These are phyloP conservation scores for Fraxinus cuspidata DNA, from an alignment of 257 asterid species.

Conservation along the genomic window DNA sequence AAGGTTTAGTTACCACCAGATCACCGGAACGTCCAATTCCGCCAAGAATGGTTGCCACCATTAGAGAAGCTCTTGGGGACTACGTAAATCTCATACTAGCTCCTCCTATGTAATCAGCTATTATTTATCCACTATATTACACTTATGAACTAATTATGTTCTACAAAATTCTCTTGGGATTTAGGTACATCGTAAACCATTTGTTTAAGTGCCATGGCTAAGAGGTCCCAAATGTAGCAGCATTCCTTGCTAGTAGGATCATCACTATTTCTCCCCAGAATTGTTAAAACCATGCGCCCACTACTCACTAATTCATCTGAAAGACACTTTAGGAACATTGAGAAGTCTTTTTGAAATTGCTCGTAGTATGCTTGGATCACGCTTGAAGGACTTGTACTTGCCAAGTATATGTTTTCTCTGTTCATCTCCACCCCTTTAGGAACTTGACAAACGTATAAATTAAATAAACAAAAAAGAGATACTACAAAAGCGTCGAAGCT, in stretches of 20 bases:
- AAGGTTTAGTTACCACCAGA: no score
- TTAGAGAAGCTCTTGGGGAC: no score
- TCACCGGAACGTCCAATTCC: no score
- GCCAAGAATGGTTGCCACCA: no score
- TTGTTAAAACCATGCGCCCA: slow-evolving; percentile 68
- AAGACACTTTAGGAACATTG: slow-evolving; percentile 48
- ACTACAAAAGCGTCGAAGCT: no score
- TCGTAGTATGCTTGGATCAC: slow-evolving; percentile 54
- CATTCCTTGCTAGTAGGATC: slow-evolving; percentile 46
- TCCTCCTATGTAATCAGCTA: no score
- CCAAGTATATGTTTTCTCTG: slow-evolving; percentile 52
- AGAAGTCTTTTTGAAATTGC: slow-evolving; percentile 57
- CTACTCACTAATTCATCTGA: slow-evolving; percentile 54
- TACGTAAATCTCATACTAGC: no score
- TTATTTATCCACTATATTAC: no score
- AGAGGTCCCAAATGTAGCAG: slow-evolving; percentile 62
- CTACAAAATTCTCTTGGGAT: no score
- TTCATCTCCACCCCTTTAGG: slow-evolving; percentile 46
- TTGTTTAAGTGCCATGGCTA: slow-evolving; percentile 50
- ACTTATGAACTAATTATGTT: no score
- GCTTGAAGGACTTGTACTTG: slow-evolving; percentile 39
- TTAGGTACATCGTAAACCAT: slow-evolving; percentile 48
- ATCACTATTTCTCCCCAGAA: slow-evolving; percentile 57
- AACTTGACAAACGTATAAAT: slow-evolving; percentile 27
- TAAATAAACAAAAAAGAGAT: no score